Conservation (phyloP, 1,284 basidiomycete genomes). For the Fomitopsis betulina region DNA sequence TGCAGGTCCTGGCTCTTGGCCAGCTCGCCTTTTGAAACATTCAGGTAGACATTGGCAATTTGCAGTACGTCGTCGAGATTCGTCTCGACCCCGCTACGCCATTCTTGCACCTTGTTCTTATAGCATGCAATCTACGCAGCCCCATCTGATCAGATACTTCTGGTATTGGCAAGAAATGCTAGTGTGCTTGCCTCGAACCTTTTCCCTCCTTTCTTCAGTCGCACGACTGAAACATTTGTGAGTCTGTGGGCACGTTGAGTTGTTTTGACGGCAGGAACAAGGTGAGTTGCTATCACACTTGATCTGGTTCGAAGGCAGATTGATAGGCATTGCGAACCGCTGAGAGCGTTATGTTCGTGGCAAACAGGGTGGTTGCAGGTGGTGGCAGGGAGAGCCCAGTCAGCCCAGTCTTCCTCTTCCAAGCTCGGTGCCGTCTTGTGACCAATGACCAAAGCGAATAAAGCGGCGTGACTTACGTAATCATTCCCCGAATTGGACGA, state of each 20-base stretch:
- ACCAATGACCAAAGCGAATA: not conserved
- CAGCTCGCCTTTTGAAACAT: slow-evolving; percentile 95
- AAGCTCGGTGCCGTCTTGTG: not conserved
- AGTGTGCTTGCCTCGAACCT: slow-evolving; percentile 78
- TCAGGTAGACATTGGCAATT: slow-evolving; percentile 93
- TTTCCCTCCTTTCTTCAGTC: slow-evolving; percentile 95
- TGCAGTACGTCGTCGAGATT: slow-evolving; percentile 96
- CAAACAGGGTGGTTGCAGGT: not conserved
- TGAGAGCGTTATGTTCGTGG: not conserved
- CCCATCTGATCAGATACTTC: not conserved
- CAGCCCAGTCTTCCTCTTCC: not conserved
- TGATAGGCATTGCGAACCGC: slow-evolving; percentile 33
- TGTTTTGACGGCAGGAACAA: slow-evolving; percentile 8
- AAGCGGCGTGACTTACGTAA: not conserved
- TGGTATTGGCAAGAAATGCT: not conserved
- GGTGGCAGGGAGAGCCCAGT: no score
- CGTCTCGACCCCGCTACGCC: slow-evolving; percentile 90
- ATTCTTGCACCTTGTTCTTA: slow-evolving; percentile 99
- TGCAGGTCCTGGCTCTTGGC: slow-evolving; percentile 87
- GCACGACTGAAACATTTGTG: slow-evolving; percentile 95
- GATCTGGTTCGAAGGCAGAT: slow-evolving; percentile 86
- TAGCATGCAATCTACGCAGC: slow-evolving; percentile 91
- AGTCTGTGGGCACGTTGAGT: slow-evolving; percentile 46
- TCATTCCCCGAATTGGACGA: not conserved
- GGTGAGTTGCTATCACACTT: slow-evolving; percentile 45